Conservation (phyloP, 208 protist species). For the Trypanosoma brucei region DNA sequence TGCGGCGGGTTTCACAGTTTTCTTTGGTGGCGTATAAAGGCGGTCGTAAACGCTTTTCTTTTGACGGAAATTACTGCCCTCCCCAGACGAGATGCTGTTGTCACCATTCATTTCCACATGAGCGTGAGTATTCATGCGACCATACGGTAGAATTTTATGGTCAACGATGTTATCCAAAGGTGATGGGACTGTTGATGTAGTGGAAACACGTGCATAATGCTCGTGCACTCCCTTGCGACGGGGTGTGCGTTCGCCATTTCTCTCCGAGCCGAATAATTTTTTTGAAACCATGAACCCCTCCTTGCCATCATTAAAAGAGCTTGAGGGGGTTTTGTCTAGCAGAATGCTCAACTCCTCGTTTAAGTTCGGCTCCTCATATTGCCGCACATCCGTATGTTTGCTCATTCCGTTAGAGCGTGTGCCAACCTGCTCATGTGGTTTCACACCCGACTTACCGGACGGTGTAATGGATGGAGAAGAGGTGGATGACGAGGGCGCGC, state of each 20-base stretch:
- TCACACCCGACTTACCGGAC: background rate
- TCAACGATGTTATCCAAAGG: background rate
- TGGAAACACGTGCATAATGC: slow-evolving; percentile 6
- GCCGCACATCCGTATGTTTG: background rate
- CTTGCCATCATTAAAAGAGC: background rate
- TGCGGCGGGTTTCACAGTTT: background rate
- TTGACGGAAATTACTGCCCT: background rate
- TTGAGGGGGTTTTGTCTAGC: background rate
- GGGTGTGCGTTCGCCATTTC: background rate
- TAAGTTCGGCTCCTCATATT: background rate
- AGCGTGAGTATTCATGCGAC: slow-evolving; percentile 2
- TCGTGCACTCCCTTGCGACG: background rate
- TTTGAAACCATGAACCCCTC: background rate
- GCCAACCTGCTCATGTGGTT: background rate
- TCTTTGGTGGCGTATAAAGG: slow-evolving; percentile 36
- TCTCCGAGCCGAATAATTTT: background rate
- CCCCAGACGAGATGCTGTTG: background rate
- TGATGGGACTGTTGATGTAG: slow-evolving; percentile 16
- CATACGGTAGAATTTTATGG: background rate
- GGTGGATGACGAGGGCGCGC: background rate
- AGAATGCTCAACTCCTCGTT: background rate
- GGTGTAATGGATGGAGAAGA: background rate
- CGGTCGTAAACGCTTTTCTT: slow-evolving; percentile 30
- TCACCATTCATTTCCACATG: slow-evolving; percentile 1
- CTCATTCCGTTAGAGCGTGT: background rate